A percentile compares a stretch with the other conserved stretches of the same genome.
Evolutionary conservation across 1,284 basidiomycete species (phyloP).

Genomic region (Coriolopsis trogii): DNA sequence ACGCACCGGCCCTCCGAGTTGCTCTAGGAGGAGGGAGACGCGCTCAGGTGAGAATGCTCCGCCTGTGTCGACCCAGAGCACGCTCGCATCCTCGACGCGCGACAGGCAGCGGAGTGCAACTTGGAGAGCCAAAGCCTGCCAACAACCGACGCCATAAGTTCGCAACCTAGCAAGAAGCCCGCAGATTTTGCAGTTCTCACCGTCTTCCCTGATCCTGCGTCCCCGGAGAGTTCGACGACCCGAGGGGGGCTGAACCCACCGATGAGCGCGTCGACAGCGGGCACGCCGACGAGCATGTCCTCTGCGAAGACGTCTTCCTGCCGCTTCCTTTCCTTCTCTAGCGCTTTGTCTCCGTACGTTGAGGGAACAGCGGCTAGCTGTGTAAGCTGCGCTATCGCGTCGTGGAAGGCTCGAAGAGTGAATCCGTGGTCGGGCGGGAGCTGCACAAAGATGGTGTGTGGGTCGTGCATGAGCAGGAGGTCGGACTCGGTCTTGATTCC

Average conservation of each 20-base stretch:
- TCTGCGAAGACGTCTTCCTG: slow-evolving; percentile 30
- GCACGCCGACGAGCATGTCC: slow-evolving; percentile 43
- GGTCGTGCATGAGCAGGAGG: slow-evolving; percentile 52
- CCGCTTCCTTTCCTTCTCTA: slow-evolving; percentile 29
- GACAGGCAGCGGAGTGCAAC: slow-evolving; percentile 55
- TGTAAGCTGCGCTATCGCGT: slow-evolving; percentile 42
- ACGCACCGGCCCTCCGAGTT: slow-evolving; percentile 40
- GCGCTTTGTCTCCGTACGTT: slow-evolving; percentile 41
- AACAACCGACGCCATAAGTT: neutral
- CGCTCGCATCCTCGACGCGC: slow-evolving; percentile 38
- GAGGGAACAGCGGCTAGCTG: slow-evolving; percentile 46
- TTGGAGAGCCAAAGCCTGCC: slow-evolving; percentile 62
- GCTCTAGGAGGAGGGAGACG: slow-evolving; percentile 42
- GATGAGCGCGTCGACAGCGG: slow-evolving; percentile 52
- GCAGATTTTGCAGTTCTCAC: too few species aligned
- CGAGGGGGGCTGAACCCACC: slow-evolving; percentile 47
- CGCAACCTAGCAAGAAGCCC: neutral
- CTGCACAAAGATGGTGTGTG: slow-evolving; percentile 49
- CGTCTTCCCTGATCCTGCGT: slow-evolving; percentile 63
- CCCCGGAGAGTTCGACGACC: slow-evolving; percentile 69
- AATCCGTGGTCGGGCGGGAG: slow-evolving; percentile 51
- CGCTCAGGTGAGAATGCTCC: slow-evolving; percentile 65
- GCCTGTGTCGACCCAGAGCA: slow-evolving; percentile 71
- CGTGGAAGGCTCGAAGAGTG: slow-evolving; percentile 47
- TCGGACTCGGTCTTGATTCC: slow-evolving; percentile 62